These are phyloP conservation scores for Byssothecium circinans DNA, from an alignment of 2,329 filamentous ascomycete species.

Conservation along the genomic window DNA sequence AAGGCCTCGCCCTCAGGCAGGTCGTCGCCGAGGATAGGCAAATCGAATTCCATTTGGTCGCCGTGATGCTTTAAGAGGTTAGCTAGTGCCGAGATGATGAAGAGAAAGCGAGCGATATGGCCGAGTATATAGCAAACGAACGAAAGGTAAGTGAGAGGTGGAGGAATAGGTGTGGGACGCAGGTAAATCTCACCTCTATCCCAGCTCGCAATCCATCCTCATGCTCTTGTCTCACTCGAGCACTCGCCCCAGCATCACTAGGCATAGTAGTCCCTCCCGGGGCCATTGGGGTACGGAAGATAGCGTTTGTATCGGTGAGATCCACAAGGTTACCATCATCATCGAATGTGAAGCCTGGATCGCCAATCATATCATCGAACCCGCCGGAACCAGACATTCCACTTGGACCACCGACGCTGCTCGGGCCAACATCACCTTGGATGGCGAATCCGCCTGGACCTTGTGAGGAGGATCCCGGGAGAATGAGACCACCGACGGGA, in stretches of 20 bases:
- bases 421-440: slow-evolving; percentile 47
- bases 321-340: slow-evolving; percentile 63
- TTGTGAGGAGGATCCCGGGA: slow-evolving; percentile 54
- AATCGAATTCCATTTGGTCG: slow-evolving; percentile 32
- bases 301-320: slow-evolving; percentile 25
- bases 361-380: slow-evolving; percentile 44
- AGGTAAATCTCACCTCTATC: slow-evolving; percentile 40
- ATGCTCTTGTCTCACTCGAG: slow-evolving; percentile 47
- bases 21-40: slow-evolving; percentile 39
- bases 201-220: slow-evolving; percentile 42
- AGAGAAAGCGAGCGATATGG: not conserved
- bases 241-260: slow-evolving; percentile 42
- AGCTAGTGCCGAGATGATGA: slow-evolving; percentile 16
- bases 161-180: slow-evolving; percentile 6
- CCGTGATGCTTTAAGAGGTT: slow-evolving; percentile 22
- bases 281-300: slow-evolving; percentile 18
- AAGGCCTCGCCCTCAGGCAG: slow-evolving; percentile 35
- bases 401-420: slow-evolving; percentile 30
- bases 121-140: not conserved
- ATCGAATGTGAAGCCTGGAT: slow-evolving; percentile 64
- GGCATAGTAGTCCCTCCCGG: slow-evolving; percentile 16
- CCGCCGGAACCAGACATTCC: slow-evolving; percentile 44
- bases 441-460: slow-evolving; percentile 45
- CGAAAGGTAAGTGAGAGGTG: slow-evolving; percentile 3
- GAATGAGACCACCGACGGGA: slow-evolving; percentile 40